Percentiles rank a stretch among this genome's conserved stretches.
Conservation (phyloP, 2,329 filamentous ascomycete genomes). For the Colletotrichum spaethianum region DNA sequence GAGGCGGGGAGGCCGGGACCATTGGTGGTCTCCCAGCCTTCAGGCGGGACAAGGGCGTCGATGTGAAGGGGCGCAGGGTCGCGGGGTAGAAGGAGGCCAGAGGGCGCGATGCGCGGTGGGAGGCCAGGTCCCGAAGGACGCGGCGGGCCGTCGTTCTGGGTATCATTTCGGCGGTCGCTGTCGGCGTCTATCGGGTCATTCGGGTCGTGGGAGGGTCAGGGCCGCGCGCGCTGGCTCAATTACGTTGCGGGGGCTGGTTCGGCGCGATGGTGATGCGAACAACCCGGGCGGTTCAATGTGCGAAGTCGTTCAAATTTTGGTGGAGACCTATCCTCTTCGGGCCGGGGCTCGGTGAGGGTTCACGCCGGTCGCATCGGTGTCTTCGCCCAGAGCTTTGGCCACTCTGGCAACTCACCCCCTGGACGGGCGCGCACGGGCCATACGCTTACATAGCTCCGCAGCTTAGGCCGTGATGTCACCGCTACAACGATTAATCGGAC, state of each 20-base stretch:
- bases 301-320: conserved; percentile 15
- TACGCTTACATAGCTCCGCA: background rate
- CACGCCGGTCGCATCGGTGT: background rate
- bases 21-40: conserved; percentile 8
- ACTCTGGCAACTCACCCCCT: background rate
- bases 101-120: conserved; percentile 23
- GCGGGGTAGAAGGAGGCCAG: background rate
- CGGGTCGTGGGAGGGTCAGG: background rate
- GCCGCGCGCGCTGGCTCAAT: background rate
- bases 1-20: background rate
- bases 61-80: conserved; percentile 25
- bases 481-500: conserved; percentile 16
- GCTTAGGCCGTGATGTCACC: conserved; percentile 26
- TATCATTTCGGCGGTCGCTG: conserved; percentile 20
- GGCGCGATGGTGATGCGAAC: background rate
- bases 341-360: conserved; percentile 13
- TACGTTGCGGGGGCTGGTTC: background rate
- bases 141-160: conserved; percentile 22
- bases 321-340: conserved; percentile 21
- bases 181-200: background rate
- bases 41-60: conserved; percentile 20
- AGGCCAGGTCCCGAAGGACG: conserved; percentile 33
- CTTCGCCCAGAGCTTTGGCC: background rate
- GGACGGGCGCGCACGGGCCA: conserved; percentile 1
- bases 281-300: conserved; percentile 3